A percentile compares a stretch with the other conserved stretches of the same genome.
Conservation (phyloP, 1,284 basidiomycete species). For the Irpex rosettiformis region DNA sequence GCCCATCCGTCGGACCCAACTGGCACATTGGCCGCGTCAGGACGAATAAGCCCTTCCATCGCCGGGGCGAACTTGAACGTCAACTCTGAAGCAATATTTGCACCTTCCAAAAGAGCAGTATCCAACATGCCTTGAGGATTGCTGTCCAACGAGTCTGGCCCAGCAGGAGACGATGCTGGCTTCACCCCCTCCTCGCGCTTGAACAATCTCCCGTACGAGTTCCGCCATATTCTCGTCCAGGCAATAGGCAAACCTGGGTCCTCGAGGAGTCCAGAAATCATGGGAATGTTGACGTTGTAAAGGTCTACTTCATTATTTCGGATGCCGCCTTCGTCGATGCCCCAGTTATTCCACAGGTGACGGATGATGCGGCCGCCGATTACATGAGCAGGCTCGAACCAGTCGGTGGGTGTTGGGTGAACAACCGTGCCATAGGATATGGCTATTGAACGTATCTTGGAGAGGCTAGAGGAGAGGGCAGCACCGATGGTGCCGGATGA, state of each 20-base stretch:
- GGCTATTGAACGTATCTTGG: conserved; percentile 68
- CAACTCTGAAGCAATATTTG: conserved; percentile 33
- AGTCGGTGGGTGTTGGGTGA: conserved; percentile 60
- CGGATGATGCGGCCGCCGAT: conserved; percentile 67
- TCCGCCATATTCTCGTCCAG: conserved; percentile 78
- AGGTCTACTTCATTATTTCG: conserved; percentile 68
- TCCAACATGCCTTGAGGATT: conserved; percentile 15
- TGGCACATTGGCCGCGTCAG: conserved; percentile 54
- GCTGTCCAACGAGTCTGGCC: conserved; percentile 38
- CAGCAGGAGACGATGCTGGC: conserved; percentile 32
- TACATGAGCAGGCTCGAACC: conserved; percentile 67
- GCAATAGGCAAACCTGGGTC: conserved; percentile 57
- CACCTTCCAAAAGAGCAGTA: conserved; percentile 10
- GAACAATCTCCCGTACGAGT: conserved; percentile 74
- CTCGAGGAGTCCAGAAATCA: conserved; percentile 57
- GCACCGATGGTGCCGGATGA: conserved; percentile 92
- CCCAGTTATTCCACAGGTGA: conserved; percentile 82
- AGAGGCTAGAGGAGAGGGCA: conserved; percentile 77
- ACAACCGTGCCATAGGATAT: conserved; percentile 83
- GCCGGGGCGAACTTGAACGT: conserved; percentile 83
- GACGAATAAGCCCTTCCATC: conserved; percentile 66
- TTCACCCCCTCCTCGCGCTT: conserved; percentile 37
- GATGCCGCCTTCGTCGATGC: conserved; percentile 55
- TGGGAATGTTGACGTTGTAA: conserved; percentile 80
- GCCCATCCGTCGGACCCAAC: conserved; percentile 83